Percentiles rank a stretch among this genome's conserved stretches.
phyloP scores from a whole-genome alignment of 2,329 filamentous ascomycete genomes.

The Pleoardoris graminearum region DNA sequence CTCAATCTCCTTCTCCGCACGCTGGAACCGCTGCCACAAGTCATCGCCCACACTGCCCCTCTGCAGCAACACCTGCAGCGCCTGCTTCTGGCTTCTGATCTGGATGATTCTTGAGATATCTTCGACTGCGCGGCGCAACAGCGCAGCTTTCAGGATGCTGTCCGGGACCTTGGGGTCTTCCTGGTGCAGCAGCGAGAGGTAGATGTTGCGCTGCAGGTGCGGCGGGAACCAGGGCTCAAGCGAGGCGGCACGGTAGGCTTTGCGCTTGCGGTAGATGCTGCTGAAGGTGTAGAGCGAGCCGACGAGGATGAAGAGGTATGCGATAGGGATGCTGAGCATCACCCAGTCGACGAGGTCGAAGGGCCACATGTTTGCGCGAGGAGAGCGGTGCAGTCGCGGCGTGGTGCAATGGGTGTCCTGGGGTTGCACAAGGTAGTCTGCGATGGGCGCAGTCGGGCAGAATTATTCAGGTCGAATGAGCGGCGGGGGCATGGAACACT shows the following conservation, averaged over 20 bases:
- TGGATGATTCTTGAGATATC: slow-evolving; percentile 92
- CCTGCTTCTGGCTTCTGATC: slow-evolving; percentile 84
- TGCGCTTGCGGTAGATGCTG: slow-evolving; percentile 88
- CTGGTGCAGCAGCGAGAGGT: slow-evolving; percentile 87
- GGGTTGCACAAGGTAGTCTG: background rate
- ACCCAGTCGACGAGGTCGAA: slow-evolving; percentile 70
- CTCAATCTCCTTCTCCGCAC: slow-evolving; percentile 97
- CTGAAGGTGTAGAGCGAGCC: slow-evolving; percentile 92
- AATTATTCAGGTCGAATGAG: slow-evolving; percentile 18
- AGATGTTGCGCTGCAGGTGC: slow-evolving; percentile 91
- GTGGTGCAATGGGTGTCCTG: background rate
- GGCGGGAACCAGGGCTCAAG: slow-evolving; percentile 93
- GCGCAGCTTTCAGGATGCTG: slow-evolving; percentile 81
- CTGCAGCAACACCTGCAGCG: slow-evolving; percentile 80
- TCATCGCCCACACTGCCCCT: slow-evolving; percentile 94
- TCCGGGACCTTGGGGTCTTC: slow-evolving; percentile 74
- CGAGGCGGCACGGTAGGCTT: slow-evolving; percentile 76
- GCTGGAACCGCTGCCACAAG: slow-evolving; percentile 86
- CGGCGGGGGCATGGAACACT: slow-evolving; percentile 17
- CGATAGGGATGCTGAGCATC: slow-evolving; percentile 81
- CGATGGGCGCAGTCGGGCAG: background rate
- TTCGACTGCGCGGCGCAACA: slow-evolving; percentile 85
- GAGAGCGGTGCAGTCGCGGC: slow-evolving; percentile 8
- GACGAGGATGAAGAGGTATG: slow-evolving; percentile 84
- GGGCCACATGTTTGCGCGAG: slow-evolving; percentile 35